Evolutionary conservation across 306 rosid species (phyloP), one percentile per base, ranked within the genome.

Genomic region (Cyamopsis tetragonoloba): DNA sequence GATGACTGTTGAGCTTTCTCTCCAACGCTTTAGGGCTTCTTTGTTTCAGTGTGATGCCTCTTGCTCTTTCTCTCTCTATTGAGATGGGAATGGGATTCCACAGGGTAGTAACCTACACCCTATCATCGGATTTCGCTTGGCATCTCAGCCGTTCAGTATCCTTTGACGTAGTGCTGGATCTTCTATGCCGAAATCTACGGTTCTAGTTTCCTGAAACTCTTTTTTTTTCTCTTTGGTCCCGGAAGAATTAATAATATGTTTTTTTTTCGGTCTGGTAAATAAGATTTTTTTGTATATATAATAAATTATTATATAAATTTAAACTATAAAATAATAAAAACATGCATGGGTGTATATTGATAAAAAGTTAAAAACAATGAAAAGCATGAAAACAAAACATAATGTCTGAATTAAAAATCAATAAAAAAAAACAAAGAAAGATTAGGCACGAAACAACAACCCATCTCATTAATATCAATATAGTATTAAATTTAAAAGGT

Each of bases 1-100:
- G 55, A 43, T 71, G 77, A 44, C 68, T 54, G 39, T 65, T 62
- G 35, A 61, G 34, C 32, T 69, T 74, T 57, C 13, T 65, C 37
- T 15, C 14, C 2, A 20, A 53, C 60, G 72, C 69, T 62, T 68
- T 71, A 59, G 77, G 57, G 73, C 48, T 62, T 38, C 48, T 42
- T 32, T 19, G 19, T 20, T 54, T 42, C 37, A 19, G 44, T 47
- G 35, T 15, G 70, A 71, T 59, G n/a, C 68, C 26, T 11, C 13
- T 19, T 27, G 18, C 19, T 28, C 49, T 31, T 37, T 63, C 18
- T 43, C 66, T 57, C 18, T 54, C 13, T 32, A 19, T 4, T 10
- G 65, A 34, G 14, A 58, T 5, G 10, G 5, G 28, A n/a, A n/a
- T n/a, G n/a, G n/a, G n/a, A n/a, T 57, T 34, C 64, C 38, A 42